A percentile compares a stretch with the other conserved stretches of the same genome.
Conservation (phyloP, 495 filamentous ascomycete genomes). For the Podospora didyma region DNA sequence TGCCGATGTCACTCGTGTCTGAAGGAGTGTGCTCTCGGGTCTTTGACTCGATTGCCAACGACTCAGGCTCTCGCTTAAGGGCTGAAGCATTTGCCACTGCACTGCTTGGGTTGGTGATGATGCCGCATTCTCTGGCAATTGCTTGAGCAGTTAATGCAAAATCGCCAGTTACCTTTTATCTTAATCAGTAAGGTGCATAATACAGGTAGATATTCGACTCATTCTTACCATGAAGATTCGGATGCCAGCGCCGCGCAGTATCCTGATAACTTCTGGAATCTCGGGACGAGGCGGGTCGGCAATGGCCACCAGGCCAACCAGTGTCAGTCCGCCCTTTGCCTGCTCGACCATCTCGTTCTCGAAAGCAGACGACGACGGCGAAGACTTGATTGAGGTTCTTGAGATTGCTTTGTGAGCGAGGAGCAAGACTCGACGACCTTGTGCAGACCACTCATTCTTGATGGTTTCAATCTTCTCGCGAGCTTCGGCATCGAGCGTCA, state of each 20-base stretch:
- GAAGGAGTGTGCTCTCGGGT: background rate
- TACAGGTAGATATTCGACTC: background rate
- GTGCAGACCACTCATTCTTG: constrained; percentile 59
- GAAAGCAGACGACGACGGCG: constrained; percentile 41
- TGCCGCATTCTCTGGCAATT: constrained; percentile 64
- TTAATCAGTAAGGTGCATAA: background rate
- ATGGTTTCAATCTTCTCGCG: constrained; percentile 42
- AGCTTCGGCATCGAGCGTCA: constrained; percentile 36
- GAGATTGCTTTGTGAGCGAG: constrained; percentile 56
- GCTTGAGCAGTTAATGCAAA: constrained; percentile 66
- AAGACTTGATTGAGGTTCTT: constrained; percentile 26
- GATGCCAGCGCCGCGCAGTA: constrained; percentile 57
- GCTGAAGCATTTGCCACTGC: constrained; percentile 37
- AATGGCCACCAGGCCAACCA: constrained; percentile 64
- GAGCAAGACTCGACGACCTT: constrained; percentile 61
- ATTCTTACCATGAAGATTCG: constrained; percentile 55
- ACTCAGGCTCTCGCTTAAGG: constrained; percentile 35
- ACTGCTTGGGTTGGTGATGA: constrained; percentile 46
- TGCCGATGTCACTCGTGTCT: background rate
- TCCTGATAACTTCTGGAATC: constrained; percentile 56
- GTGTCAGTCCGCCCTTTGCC: constrained; percentile 45
- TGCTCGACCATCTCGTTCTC: constrained; percentile 48
- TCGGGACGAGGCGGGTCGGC: constrained; percentile 65
- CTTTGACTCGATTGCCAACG: constrained; percentile 2
- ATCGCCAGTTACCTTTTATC: constrained; percentile 61